Base-by-base conservation (phyloP, 1,139 yeast genomes). In the Diutina sp. region DNA sequence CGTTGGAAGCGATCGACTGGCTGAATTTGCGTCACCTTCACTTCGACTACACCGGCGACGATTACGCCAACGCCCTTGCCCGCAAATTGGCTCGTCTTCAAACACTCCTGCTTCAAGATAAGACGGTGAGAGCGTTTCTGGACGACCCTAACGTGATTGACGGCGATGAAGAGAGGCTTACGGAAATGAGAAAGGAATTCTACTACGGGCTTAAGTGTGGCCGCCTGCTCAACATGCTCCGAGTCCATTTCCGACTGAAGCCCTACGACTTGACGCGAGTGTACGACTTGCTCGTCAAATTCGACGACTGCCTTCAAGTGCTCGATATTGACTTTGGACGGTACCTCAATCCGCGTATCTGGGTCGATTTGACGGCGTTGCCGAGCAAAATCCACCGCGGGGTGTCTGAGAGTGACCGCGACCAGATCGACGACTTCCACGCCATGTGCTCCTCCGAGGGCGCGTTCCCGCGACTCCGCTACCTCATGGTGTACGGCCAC, bases 31-130 rank as follows among this genome's bases (percentile, higher is more conserved):
- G 8, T 4, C 53, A 50, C 28, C 28, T 50, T 9, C 53, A 50
- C 11, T 50, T 50, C 28, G 53, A 50, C 18, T 50, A 50, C 18
- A 50, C 44, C 11, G 53, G 53, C 12, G 53, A 50, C 21, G 53
- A 50, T 2, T 50, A 50, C 16, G 53, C 53, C 44, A 30, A 30
- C 11, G 18, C 41, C 14, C 53, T 50, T 9, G 53, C 44, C n/a
- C 53, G 53, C 9, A 25, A 18, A 30, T 18, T 50, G 11, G 9
- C 18, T 12, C 25, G 16, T 7, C 35, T 50, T 18, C 18, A 50
- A 18, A 50, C 53, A 7, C 45, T 50, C 16, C 53, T 50, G 53
- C 28, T 50, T 6, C 53, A 50, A 16, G 53, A 50, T n/a, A 50
- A 50, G n/a, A 32, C 45, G 53, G 53, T 50, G 8, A n/a, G 53